These are phyloP conservation scores for Ceratobasidium sp. DNA, from an alignment of 1,284 basidiomycete genomes.

Conservation along the genomic window DNA sequence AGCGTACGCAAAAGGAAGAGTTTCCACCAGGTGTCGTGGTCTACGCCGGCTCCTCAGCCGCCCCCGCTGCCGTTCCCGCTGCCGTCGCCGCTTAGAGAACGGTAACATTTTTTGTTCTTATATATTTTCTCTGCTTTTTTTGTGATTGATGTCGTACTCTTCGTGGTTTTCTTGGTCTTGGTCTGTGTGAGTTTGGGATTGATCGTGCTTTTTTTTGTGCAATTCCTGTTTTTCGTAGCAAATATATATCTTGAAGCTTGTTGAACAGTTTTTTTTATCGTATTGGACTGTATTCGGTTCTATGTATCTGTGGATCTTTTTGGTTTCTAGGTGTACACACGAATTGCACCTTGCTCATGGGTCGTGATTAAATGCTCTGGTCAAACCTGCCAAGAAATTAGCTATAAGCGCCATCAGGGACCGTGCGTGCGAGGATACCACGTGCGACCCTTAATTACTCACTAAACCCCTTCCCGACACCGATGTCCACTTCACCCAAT, in stretches of 20 bases:
- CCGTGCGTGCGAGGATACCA: not conserved
- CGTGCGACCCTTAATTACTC: slow-evolving; percentile 1
- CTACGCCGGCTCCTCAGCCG: not conserved
- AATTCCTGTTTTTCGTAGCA: slow-evolving; percentile 55
- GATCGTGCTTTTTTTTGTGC: not conserved
- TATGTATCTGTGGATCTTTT: slow-evolving; percentile 19
- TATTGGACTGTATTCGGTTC: not conserved
- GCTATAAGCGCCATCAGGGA: slow-evolving; percentile 9
- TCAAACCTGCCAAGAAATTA: slow-evolving; percentile 53
- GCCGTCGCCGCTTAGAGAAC: slow-evolving; percentile 39
- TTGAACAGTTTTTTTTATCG: slow-evolving; percentile 7
- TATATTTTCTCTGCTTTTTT: slow-evolving; percentile 2
- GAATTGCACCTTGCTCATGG: slow-evolving; percentile 60
- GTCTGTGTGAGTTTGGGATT: not conserved
- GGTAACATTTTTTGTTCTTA: not conserved
- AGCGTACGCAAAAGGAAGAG: slow-evolving; percentile 48
- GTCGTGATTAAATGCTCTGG: too few relatives aligned
- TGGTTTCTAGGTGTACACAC: not conserved
- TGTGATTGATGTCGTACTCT: too few relatives aligned
- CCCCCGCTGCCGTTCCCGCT: slow-evolving; percentile 12
- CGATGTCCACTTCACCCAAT: slow-evolving; percentile 32
- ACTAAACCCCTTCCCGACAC: slow-evolving; percentile 12
- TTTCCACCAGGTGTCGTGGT: slow-evolving; percentile 47
- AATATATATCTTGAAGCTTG: slow-evolving; percentile 28
- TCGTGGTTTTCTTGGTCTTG: not conserved